Evolutionary conservation across 106 monocot genomes (phyloP).

Genomic region (Iris macrosiphon): DNA sequence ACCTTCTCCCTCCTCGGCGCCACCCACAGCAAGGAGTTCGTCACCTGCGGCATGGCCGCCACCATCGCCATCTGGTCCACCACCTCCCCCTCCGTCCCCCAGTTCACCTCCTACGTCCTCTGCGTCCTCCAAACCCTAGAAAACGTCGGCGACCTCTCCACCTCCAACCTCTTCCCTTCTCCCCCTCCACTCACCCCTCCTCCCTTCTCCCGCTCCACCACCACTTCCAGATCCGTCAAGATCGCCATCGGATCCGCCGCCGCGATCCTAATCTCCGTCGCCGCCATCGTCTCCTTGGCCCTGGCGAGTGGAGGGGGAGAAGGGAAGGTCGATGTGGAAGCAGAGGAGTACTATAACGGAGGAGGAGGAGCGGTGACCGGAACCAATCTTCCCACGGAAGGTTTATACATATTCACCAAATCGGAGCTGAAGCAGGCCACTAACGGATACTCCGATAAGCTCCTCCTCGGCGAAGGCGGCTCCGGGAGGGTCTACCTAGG

Average conservation of each 20-base stretch:
- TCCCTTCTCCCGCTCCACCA: not conserved
- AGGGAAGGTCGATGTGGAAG: not conserved
- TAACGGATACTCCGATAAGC: slow-evolving; percentile 32
- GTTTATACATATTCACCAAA: slow-evolving; percentile 78
- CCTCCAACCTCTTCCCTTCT: slow-evolving; percentile 25
- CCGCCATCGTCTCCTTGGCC: slow-evolving; percentile 10
- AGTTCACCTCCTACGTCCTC: slow-evolving; percentile 37
- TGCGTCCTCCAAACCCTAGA: slow-evolving; percentile 49
- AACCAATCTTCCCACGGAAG: slow-evolving; percentile 56
- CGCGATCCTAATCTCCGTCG: slow-evolving; percentile 13
- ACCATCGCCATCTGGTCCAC: slow-evolving; percentile 45
- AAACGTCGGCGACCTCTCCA: slow-evolving; percentile 39
- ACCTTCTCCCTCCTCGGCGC: slow-evolving; percentile 28
- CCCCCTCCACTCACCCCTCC: slow-evolving; percentile 5
- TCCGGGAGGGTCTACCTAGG: slow-evolving; percentile 75
- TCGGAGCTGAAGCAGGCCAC: slow-evolving; percentile 63
- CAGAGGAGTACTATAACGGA: too few species aligned
- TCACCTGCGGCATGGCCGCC: slow-evolving; percentile 61
- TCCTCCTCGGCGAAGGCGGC: slow-evolving; percentile 62
- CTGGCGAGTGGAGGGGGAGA: slow-evolving; percentile 2
- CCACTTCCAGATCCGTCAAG: slow-evolving; percentile 10
- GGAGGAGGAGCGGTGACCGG: not conserved
- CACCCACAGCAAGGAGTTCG: slow-evolving; percentile 38
- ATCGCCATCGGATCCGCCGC: slow-evolving; percentile 34
- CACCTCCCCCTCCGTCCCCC: slow-evolving; percentile 14